Conservation (phyloP, 2,329 filamentous ascomycete genomes). For the Ascochyta lentis region DNA sequence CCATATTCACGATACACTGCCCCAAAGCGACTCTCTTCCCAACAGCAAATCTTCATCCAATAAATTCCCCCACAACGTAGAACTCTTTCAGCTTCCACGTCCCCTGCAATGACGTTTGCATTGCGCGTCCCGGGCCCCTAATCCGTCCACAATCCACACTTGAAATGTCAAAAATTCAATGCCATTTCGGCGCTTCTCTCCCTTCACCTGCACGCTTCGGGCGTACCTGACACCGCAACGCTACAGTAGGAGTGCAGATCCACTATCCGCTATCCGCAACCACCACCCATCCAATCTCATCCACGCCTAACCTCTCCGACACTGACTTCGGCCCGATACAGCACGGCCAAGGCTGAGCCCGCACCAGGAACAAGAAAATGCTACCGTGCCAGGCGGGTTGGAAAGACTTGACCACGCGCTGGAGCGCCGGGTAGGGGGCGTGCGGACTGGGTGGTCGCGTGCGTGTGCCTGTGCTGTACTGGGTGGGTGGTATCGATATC, state of each 20-base stretch:
- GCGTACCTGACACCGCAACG: constrained; percentile 5
- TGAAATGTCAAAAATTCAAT: neutral
- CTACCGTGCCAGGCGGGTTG: constrained; percentile 1
- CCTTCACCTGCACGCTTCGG: neutral
- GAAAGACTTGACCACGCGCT: constrained; percentile 2
- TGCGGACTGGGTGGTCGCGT: neutral
- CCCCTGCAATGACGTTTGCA: constrained; percentile 6
- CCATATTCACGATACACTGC: constrained; percentile 4
- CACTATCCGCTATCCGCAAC: neutral
- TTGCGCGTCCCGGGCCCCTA: constrained; percentile 8
- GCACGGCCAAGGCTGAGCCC: constrained; percentile 6
- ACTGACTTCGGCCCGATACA: constrained; percentile 10
- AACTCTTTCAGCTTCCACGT: constrained; percentile 1
- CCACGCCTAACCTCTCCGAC: neutral
- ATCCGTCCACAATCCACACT: neutral
- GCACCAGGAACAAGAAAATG: neutral
- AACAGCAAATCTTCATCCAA: neutral
- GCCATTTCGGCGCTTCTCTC: constrained; percentile 7
- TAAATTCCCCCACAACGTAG: constrained; percentile 7
- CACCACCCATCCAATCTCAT: neutral
- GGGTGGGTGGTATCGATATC: no score
- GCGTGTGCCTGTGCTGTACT: no score
- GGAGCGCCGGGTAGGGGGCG: neutral
- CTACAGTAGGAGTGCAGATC: no score
- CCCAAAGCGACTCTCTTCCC: neutral